Conservation (phyloP, 2,329 filamentous ascomycete species). For the Dactylellina leptospora region DNA sequence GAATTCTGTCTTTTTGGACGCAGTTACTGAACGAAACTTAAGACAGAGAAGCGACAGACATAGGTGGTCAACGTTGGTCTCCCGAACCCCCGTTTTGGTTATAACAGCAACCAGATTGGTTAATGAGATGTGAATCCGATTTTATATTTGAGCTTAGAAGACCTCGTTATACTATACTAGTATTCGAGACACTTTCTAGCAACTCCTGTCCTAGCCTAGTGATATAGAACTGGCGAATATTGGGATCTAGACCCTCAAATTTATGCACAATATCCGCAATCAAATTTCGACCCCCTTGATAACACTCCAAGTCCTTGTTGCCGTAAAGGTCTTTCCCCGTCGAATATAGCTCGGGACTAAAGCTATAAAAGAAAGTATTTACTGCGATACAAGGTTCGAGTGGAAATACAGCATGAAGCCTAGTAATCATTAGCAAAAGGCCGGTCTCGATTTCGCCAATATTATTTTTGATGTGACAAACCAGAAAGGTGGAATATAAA, state of each 20-base stretch:
- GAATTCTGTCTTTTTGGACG: slow-evolving; percentile 49
- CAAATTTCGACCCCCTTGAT: slow-evolving; percentile 81
- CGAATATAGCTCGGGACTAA: slow-evolving; percentile 72
- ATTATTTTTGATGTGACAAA: no score
- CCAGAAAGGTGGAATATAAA: slow-evolving; percentile 86
- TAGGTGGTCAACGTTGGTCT: no score
- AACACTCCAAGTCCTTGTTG: slow-evolving; percentile 83
- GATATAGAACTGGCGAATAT: slow-evolving; percentile 78
- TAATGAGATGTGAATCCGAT: no score
- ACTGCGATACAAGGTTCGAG: slow-evolving; percentile 73
- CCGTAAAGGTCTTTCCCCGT: slow-evolving; percentile 84
- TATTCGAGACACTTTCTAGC: slow-evolving; percentile 58
- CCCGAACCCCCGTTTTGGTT: no score
- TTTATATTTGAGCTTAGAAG: no score
- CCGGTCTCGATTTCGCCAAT: no score
- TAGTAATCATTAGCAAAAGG: no score
- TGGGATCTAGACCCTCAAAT: slow-evolving; percentile 66
- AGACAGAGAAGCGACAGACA: no score
- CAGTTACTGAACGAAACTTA: slow-evolving; percentile 53
- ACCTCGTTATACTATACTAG: background rate
- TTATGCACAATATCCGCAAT: slow-evolving; percentile 71
- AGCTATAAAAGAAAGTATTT: slow-evolving; percentile 86
- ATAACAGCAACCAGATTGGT: background rate
- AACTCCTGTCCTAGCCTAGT: slow-evolving; percentile 76
- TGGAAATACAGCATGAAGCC: slow-evolving; percentile 75